phyloP scores from a whole-genome alignment of 2,329 filamentous ascomycete genomes.

The Emergomyces orientalis region DNA sequence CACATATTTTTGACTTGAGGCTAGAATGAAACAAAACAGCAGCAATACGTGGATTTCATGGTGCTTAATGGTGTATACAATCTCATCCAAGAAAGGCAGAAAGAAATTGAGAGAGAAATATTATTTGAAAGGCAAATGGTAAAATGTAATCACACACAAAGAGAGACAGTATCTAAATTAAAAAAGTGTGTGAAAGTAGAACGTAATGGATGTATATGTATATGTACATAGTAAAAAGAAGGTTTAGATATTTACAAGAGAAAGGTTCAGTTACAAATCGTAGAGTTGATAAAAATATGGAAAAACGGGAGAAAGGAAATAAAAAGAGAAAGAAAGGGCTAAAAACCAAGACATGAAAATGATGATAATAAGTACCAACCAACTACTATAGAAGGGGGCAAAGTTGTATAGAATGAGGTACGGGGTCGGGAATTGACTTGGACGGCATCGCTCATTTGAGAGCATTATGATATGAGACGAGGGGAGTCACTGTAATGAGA shows the following conservation, averaged over 20 bases:
- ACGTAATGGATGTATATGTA: neutral
- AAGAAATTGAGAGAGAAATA: no score
- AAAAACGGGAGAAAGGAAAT: neutral
- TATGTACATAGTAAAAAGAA: neutral
- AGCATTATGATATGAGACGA: no score
- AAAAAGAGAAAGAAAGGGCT: no score
- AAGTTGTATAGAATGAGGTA: neutral
- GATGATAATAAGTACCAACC: neutral
- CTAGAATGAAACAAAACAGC: no score
- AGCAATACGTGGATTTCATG: no score
- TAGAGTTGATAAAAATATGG: neutral
- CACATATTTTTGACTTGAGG: no score
- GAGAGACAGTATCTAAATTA: neutral
- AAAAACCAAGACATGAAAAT: neutral
- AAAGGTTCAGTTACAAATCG: conserved; percentile 1
- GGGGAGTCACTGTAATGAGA: neutral
- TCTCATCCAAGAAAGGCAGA: no score
- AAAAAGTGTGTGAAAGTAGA: neutral
- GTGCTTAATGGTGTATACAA: no score
- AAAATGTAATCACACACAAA: neutral
- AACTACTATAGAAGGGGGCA: neutral
- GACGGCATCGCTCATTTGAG: neutral
- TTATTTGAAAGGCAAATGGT: neutral
- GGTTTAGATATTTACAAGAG: neutral
- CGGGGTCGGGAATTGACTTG: neutral